Conservation (phyloP, 2,329 filamentous ascomycete genomes). For the Incumbomyces lentus region DNA sequence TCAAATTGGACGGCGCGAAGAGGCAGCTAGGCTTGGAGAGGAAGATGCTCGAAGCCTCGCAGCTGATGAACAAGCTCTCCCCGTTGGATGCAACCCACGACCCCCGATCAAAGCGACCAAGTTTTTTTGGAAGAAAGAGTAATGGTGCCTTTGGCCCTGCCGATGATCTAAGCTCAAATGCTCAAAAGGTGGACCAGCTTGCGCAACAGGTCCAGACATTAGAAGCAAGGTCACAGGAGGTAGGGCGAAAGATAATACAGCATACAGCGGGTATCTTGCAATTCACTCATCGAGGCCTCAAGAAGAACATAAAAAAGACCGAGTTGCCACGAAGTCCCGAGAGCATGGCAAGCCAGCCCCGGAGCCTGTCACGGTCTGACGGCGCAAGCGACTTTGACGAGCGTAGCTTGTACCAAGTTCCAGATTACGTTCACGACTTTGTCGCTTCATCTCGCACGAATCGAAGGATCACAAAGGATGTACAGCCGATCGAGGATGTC, state of each 20-base stretch:
- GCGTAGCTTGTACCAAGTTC: slow-evolving; percentile 58
- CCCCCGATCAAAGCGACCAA: slow-evolving; percentile 37
- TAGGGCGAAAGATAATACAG: slow-evolving; percentile 66
- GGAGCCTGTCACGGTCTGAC: slow-evolving; percentile 43
- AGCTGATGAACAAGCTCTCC: slow-evolving; percentile 74
- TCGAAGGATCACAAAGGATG: slow-evolving; percentile 14
- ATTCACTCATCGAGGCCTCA: slow-evolving; percentile 70
- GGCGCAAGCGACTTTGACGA: slow-evolving; percentile 65
- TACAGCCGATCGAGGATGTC: slow-evolving; percentile 45
- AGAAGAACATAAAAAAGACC: slow-evolving; percentile 43
- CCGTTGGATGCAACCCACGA: slow-evolving; percentile 44
- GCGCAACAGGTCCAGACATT: slow-evolving; percentile 68
- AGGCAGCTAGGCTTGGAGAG: slow-evolving; percentile 79
- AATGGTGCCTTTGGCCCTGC: slow-evolving; percentile 43
- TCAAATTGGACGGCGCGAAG: slow-evolving; percentile 70
- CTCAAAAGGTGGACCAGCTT: slow-evolving; percentile 75
- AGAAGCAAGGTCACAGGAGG: slow-evolving; percentile 64
- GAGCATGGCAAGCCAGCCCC: slow-evolving; percentile 42
- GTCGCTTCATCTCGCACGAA: slow-evolving; percentile 4
- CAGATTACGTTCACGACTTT: slow-evolving; percentile 52
- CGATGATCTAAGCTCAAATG: slow-evolving; percentile 61
- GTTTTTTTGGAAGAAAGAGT: slow-evolving; percentile 36
- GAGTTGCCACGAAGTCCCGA: slow-evolving; percentile 61
- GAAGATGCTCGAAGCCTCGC: slow-evolving; percentile 88
- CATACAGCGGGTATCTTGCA: slow-evolving; percentile 91